Evolutionary conservation across 2,329 filamentous ascomycete genomes (phyloP).

Genomic region (Xylaria sp.): DNA sequence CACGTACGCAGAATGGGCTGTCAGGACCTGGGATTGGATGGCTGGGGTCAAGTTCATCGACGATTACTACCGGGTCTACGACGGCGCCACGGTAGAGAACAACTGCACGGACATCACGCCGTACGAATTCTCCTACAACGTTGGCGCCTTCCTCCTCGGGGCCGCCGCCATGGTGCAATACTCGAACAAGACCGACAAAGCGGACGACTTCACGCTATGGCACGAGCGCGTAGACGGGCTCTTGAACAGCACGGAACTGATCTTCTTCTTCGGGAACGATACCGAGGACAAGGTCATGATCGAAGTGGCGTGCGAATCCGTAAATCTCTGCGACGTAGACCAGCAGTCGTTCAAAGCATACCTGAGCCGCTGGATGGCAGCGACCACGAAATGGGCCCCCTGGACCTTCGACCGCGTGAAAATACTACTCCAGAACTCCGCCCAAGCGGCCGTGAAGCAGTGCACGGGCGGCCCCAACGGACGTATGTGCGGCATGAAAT

Average conservation of each 20-base stretch:
- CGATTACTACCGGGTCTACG: slow-evolving; percentile 64
- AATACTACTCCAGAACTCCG: slow-evolving; percentile 59
- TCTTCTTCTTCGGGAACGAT: slow-evolving; percentile 59
- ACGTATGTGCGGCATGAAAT: slow-evolving; percentile 65
- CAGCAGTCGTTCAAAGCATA: slow-evolving; percentile 70
- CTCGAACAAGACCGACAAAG: slow-evolving; percentile 44
- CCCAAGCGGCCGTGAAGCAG: slow-evolving; percentile 61
- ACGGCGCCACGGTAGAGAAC: slow-evolving; percentile 61
- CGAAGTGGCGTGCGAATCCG: slow-evolving; percentile 69
- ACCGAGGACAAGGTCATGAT: slow-evolving; percentile 59
- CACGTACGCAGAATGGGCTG: slow-evolving; percentile 80
- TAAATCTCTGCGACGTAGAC: slow-evolving; percentile 65
- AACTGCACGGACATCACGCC: slow-evolving; percentile 65
- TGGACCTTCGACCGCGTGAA: slow-evolving; percentile 60
- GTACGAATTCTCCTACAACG: slow-evolving; percentile 74
- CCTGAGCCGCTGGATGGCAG: slow-evolving; percentile 65
- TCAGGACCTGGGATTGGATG: slow-evolving; percentile 75
- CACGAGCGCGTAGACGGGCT: slow-evolving; percentile 62
- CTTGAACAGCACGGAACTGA: slow-evolving; percentile 58
- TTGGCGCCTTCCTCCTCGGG: slow-evolving; percentile 69
- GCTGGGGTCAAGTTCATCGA: slow-evolving; percentile 62
- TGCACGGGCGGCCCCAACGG: slow-evolving; percentile 63
- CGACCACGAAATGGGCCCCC: slow-evolving; percentile 67
- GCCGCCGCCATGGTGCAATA: slow-evolving; percentile 74
- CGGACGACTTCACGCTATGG: slow-evolving; percentile 55